These are phyloP conservation scores for Teratosphaeria gauchensis DNA, from an alignment of 2,329 filamentous ascomycete species.

Conservation along the genomic window DNA sequence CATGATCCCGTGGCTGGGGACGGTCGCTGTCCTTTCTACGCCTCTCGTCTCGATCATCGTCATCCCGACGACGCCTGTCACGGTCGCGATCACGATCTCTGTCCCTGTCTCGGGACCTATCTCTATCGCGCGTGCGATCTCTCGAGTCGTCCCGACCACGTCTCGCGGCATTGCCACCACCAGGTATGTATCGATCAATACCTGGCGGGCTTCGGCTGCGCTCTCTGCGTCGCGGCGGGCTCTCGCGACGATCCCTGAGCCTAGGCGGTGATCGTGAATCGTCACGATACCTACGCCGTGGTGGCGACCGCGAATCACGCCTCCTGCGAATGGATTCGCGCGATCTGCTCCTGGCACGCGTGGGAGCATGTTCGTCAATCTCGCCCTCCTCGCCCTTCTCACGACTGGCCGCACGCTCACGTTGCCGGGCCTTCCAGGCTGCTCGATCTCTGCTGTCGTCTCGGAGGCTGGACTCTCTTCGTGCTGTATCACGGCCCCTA, in stretches of 20 bases:
- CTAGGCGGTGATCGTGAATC: constrained; percentile 11
- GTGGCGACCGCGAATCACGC: constrained; percentile 17
- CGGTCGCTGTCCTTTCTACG: constrained; percentile 2
- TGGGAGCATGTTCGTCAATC: constrained; percentile 17
- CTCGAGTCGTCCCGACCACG: constrained; percentile 5
- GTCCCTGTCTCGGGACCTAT: constrained; percentile 18
- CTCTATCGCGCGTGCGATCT: constrained; percentile 11
- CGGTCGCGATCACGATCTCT: constrained; percentile 19
- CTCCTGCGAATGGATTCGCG: constrained; percentile 11
- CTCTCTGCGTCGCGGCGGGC: constrained; percentile 12
- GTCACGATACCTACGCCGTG: constrained; percentile 10
- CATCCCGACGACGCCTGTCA: constrained; percentile 9
- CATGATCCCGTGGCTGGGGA: constrained; percentile 5
- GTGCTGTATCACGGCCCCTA: constrained; percentile 7
- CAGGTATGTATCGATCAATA: constrained; percentile 32
- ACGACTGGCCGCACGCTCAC: constrained; percentile 17
- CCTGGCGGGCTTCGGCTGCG: constrained; percentile 22
- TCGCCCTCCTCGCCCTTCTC: constrained; percentile 23
- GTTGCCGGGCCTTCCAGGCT: constrained; percentile 22
- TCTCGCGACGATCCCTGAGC: constrained; percentile 5
- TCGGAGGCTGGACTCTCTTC: constrained; percentile 6
- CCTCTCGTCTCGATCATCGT: constrained; percentile 16
- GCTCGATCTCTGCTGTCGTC: constrained; percentile 24
- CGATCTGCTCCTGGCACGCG: constrained; percentile 6
- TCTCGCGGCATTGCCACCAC: constrained; percentile 14